Evolutionary conservation across 345 rosid species (phyloP).

Genomic region (Salix arbutifolia): DNA sequence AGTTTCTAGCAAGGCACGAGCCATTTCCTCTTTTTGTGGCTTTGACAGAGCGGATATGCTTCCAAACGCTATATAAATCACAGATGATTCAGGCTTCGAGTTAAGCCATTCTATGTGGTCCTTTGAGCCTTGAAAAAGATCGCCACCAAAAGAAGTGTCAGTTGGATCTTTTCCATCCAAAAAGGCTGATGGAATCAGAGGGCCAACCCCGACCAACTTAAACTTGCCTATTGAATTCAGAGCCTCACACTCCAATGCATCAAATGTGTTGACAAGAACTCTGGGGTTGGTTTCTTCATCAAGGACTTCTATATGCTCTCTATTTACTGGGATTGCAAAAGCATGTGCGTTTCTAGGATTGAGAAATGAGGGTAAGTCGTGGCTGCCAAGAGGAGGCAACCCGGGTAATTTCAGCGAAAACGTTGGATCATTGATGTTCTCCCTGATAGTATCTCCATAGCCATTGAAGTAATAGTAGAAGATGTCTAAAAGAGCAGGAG

Average conservation of each 20-base stretch:
- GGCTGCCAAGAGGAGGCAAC: constrained; percentile 26
- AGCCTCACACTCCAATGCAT: constrained; percentile 51
- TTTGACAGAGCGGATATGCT: constrained; percentile 35
- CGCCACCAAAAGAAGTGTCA: constrained; percentile 1
- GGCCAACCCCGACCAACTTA: constrained; percentile 3
- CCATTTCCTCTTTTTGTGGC: constrained; percentile 42
- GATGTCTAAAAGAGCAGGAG: constrained; percentile 50
- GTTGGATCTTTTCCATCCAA: neutral
- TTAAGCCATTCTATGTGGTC: constrained; percentile 40
- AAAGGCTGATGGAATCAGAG: constrained; percentile 9
- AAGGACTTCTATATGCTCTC: constrained; percentile 35
- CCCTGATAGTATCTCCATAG: constrained; percentile 22
- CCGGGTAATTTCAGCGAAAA: constrained; percentile 36
- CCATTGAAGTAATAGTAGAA: constrained; percentile 49
- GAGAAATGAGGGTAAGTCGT: constrained; percentile 51
- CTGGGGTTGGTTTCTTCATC: constrained; percentile 35
- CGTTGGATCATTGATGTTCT: constrained; percentile 10
- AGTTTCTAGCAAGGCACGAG: constrained; percentile 28
- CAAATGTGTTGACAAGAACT: constrained; percentile 50
- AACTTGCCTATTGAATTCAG: constrained; percentile 21
- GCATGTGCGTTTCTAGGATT: constrained; percentile 18
- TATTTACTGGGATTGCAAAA: constrained; percentile 9
- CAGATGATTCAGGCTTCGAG: constrained; percentile 28
- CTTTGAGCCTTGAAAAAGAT: constrained; percentile 15
- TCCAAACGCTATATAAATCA: constrained; percentile 48